Conservation (phyloP, 208 protist genomes). For the Trypanosoma mega region DNA sequence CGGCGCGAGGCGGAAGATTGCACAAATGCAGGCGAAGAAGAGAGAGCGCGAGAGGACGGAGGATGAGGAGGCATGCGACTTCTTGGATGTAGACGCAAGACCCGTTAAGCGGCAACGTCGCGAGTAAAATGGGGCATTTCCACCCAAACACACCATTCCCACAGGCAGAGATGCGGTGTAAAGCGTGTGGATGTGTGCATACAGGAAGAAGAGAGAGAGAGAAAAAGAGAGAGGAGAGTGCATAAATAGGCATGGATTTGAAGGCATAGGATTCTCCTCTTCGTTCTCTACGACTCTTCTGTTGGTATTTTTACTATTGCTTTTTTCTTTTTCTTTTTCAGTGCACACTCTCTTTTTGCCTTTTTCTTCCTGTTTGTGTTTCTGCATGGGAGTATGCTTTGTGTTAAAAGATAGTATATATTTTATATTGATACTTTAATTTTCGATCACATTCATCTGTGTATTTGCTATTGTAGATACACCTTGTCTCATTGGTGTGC, state of each 20-base stretch:
- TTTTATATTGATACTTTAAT: too few species aligned
- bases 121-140: conserved; percentile 46
- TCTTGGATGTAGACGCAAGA: conserved; percentile 55
- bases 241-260: conserved; percentile 10
- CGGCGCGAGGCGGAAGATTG: conserved; percentile 74
- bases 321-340: not conserved
- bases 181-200: too few species aligned
- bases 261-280: not conserved
- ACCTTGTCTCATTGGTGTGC: too few species aligned
- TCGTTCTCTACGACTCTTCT: not conserved
- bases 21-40: conserved; percentile 62
- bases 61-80: conserved; percentile 63
- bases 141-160: too few species aligned
- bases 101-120: conserved; percentile 70
- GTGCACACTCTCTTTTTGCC: conserved; percentile 3
- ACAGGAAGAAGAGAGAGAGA: too few species aligned
- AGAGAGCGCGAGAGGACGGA: conserved; percentile 54
- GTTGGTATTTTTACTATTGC: not conserved
- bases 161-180: too few species aligned
- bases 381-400: too few species aligned
- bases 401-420: too few species aligned
- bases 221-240: conserved; percentile 1
- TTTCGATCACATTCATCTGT: too few species aligned
- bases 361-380: too few species aligned
- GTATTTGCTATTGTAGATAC: too few species aligned